Evolutionary conservation across 495 filamentous ascomycete species (phyloP), one percentile per base, ranked within the genome.

Genomic region (Oidiodendron maius): DNA sequence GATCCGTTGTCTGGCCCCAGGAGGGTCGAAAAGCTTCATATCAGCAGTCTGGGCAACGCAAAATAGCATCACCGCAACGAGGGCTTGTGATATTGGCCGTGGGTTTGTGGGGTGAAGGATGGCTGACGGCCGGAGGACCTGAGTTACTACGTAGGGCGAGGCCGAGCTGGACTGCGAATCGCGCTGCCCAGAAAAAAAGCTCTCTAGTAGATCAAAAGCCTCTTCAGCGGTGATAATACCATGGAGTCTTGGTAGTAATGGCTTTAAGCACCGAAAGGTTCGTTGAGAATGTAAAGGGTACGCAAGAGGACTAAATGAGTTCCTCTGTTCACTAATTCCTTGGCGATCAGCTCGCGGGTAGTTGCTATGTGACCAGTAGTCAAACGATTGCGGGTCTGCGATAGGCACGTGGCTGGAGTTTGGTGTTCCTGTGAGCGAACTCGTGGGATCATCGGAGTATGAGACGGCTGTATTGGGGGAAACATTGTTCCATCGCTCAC

Each of bases 141-240:
- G 61, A 0, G 61, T 61, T 12, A 70, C 59, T n/a, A 71, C 62
- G 40, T 71, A 71, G 0, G 68, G 46, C 13, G 46, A 49, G 8
- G 43, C 43, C 23, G 43, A 70, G 22, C 66, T 61, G 48, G 73
- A 72, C 20, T 67, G 53, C 10, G 62, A 57, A 16, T 62, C 72
- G 1, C 64, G 65, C 30, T 67, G 62, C 24, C 70, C 71, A 43
- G 67, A 61, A 50, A 77, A 77, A 51, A 70, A 77, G 12, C 72
- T 61, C 23, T 76, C 74, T 5, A 77, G 59, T 35, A 77, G 60
- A 44, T 76, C 69, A 36, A 69, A 75, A 1, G 72, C 72, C 44
- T 71, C 65, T 8, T 56, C 36, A 10, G 65, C 44, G 0, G 71
- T 53, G 12, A 77, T 59, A 40, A 71, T 62, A 9, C 63, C 55